Conservation (phyloP, 2,329 filamentous ascomycete genomes). For the Monilinia fructicola region DNA sequence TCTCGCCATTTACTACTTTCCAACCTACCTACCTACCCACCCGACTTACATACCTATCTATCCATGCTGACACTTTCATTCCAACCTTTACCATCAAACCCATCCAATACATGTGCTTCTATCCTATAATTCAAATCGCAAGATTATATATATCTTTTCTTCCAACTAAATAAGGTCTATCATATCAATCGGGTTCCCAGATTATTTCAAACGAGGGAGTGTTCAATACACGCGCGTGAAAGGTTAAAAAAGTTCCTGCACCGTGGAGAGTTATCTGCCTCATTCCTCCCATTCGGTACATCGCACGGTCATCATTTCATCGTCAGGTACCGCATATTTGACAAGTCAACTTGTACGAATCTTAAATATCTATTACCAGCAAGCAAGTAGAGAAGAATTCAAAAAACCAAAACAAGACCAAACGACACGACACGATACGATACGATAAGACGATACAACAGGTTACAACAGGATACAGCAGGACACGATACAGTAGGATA, state of each 20-base stretch:
- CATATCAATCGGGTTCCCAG: no score
- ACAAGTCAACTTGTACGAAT: conserved; percentile 24
- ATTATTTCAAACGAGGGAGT: neutral
- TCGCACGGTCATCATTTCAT: conserved; percentile 25
- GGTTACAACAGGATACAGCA: no score
- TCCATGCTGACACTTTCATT: neutral
- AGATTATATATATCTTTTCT: neutral
- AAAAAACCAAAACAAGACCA: neutral
- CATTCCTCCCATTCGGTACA: conserved; percentile 14
- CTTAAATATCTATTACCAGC: neutral
- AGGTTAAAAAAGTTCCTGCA: neutral
- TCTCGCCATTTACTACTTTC: neutral
- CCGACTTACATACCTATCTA: neutral
- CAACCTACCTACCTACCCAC: neutral
- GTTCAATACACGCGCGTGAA: conserved; percentile 19
- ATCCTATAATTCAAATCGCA: neutral
- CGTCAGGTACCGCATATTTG: conserved; percentile 26
- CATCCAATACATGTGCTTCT: neutral
- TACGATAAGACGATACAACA: no score
- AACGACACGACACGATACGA: no score
- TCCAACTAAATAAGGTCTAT: neutral
- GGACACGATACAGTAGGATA: neutral
- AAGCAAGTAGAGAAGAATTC: conserved; percentile 1
- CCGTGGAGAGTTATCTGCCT: conserved; percentile 1
- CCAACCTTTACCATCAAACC: neutral